phyloP scores from a whole-genome alignment of 192 early-diverging fungal species.

The Gigaspora rosea region DNA sequence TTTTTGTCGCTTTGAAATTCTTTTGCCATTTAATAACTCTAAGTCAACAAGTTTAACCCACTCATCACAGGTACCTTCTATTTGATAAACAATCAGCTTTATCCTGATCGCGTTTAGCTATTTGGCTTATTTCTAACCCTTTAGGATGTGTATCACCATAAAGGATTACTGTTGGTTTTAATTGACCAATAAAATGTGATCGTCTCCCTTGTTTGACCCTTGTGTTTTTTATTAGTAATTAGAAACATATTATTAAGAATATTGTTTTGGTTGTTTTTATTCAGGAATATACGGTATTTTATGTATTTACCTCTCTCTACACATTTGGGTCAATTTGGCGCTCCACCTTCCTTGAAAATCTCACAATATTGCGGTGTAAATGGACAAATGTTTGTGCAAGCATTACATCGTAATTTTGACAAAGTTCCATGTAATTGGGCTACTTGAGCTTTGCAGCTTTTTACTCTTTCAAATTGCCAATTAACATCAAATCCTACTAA shows the following conservation, averaged over 20 bases:
- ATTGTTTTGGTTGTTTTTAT: not conserved
- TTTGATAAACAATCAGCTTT: constrained; percentile 73
- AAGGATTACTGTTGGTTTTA: constrained; percentile 91
- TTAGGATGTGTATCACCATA: constrained; percentile 90
- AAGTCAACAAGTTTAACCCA: no score
- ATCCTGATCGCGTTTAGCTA: constrained; percentile 56
- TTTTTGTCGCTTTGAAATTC: no score
- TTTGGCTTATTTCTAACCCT: constrained; percentile 67
- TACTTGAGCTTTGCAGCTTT: no score
- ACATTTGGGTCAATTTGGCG: constrained; percentile 68
- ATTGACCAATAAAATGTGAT: constrained; percentile 66
- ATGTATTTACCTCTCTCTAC: constrained; percentile 40
- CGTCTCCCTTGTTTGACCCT: constrained; percentile 75
- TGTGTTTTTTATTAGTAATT: constrained; percentile 34
- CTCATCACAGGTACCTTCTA: no score
- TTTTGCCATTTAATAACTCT: no score
- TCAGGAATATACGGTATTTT: not conserved
- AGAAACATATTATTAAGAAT: not conserved
- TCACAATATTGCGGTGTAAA: constrained; percentile 62
- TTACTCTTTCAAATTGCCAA: no score
- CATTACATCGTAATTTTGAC: constrained; percentile 81
- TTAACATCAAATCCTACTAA: no score
- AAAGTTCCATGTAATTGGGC: constrained; percentile 46
- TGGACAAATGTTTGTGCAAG: constrained; percentile 70
- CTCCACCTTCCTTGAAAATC: constrained; percentile 69